Evolutionary conservation across 1,284 basidiomycete genomes (phyloP).

Genomic region (Sanguinoderma infundibulare): DNA sequence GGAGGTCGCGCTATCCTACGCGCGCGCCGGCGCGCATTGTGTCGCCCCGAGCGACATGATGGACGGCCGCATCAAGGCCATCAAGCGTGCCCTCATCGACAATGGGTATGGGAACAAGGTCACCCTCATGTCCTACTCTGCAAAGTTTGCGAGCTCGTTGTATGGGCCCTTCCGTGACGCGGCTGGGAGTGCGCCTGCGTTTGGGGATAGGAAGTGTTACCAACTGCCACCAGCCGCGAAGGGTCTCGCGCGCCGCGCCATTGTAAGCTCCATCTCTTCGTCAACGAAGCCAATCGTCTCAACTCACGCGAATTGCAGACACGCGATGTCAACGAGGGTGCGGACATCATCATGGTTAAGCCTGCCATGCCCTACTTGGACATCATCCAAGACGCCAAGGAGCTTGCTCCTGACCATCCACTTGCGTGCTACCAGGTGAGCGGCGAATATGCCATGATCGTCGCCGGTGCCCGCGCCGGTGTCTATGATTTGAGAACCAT

Average conservation of each 20-base stretch:
- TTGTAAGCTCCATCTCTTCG: slow-evolving; percentile 59
- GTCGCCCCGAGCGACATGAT: slow-evolving; percentile 99
- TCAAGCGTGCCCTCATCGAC: slow-evolving; percentile 87
- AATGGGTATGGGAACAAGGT: slow-evolving; percentile 85
- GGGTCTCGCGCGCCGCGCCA: slow-evolving; percentile 91
- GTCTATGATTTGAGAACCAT: slow-evolving; percentile 91
- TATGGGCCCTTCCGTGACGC: slow-evolving; percentile 99
- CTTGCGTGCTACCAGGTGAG: slow-evolving; percentile 96
- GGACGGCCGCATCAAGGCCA: slow-evolving; percentile 92
- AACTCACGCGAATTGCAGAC: slow-evolving; percentile 41
- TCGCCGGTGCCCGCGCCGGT: slow-evolving; percentile 91
- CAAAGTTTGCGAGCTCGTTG: slow-evolving; percentile 96
- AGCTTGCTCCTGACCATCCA: slow-evolving; percentile 85
- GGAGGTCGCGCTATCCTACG: slow-evolving; percentile 92
- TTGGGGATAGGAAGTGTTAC: slow-evolving; percentile 97
- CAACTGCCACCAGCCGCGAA: slow-evolving; percentile 91
- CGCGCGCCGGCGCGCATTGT: slow-evolving; percentile 93
- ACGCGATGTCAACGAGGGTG: slow-evolving; percentile 92
- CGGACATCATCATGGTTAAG: slow-evolving; percentile 99
- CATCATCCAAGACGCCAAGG: slow-evolving; percentile 88
- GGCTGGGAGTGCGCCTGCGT: slow-evolving; percentile 92
- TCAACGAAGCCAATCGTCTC: neutral
- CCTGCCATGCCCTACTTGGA: slow-evolving; percentile 96
- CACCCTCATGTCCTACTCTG: slow-evolving; percentile 97
- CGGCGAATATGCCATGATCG: slow-evolving; percentile 97